A percentile compares a stretch with the other conserved stretches of the same genome.
phyloP scores from a whole-genome alignment of 805 yeast species.

The Metschnikowia lachancei region DNA sequence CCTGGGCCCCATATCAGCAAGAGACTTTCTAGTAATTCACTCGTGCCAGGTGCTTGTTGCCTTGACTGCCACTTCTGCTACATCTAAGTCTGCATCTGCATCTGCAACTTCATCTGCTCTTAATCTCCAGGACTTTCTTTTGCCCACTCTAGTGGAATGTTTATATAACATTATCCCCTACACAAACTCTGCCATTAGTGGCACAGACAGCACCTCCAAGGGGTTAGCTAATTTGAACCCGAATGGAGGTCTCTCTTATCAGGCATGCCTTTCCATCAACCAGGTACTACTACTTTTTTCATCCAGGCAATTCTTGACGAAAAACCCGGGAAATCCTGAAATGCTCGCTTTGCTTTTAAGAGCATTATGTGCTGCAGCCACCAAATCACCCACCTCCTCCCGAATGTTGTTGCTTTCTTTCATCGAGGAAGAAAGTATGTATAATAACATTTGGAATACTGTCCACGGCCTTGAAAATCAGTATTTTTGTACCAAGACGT shows the following conservation, averaged over 20 bases:
- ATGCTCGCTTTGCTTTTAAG: constrained; percentile 57
- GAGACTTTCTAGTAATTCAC: constrained; percentile 63
- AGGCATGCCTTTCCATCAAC: constrained; percentile 45
- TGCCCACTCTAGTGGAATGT: constrained; percentile 55
- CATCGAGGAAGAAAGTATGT: constrained; percentile 39
- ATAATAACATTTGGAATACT: constrained; percentile 34
- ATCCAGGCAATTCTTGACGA: constrained; percentile 32
- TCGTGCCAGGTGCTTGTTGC: constrained; percentile 31
- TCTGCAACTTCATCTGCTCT: no score
- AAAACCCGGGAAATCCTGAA: constrained; percentile 49
- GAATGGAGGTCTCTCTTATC: constrained; percentile 48
- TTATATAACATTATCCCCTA: constrained; percentile 57
- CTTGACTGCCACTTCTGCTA: constrained; percentile 27
- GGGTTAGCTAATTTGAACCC: constrained; percentile 33
- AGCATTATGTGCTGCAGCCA: constrained; percentile 50
- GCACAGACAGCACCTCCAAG: constrained; percentile 21
- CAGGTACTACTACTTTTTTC: constrained; percentile 44
- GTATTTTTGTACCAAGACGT: constrained; percentile 23
- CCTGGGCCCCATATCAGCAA: constrained; percentile 47
- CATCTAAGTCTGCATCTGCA: constrained; percentile 12
- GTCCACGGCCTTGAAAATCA: constrained; percentile 29
- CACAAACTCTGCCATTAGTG: constrained; percentile 17
- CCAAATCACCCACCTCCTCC: constrained; percentile 51
- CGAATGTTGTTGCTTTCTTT: constrained; percentile 53
- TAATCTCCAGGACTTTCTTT: no score